Evolutionary conservation across 331 rosid genomes (phyloP).

Genomic region (Pyracantha coccinea): DNA sequence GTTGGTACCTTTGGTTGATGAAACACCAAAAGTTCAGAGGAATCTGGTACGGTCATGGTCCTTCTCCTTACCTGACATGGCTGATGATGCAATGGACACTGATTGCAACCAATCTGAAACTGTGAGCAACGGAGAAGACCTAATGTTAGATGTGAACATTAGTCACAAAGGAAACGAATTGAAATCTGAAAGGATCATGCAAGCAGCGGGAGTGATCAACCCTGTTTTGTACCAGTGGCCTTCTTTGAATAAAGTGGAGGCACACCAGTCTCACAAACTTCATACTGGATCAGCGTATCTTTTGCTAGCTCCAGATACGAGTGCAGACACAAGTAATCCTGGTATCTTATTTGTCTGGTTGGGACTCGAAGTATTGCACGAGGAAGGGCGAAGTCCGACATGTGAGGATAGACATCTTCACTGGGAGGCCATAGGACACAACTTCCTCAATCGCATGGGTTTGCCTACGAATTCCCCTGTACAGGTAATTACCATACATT

Average conservation of each 20-base stretch:
- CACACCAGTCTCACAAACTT: no score
- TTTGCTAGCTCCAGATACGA: no score
- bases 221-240: slow-evolving; percentile 14
- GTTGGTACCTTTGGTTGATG: slow-evolving; percentile 51
- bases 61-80: slow-evolving; percentile 45
- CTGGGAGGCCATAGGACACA: slow-evolving; percentile 12
- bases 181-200: slow-evolving; percentile 15
- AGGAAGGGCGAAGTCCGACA: no score
- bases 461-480: slow-evolving; percentile 25
- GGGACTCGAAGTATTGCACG: no score
- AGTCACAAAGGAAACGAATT: slow-evolving; percentile 12
- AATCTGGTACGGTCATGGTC: slow-evolving; percentile 50
- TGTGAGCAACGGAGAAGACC: slow-evolving; percentile 28
- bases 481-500: slow-evolving; percentile 21
- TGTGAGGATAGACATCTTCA: no score
- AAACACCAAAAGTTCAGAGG: slow-evolving; percentile 37
- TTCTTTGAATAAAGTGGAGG: no score
- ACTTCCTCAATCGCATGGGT: slow-evolving; percentile 22
- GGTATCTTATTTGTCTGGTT: no score
- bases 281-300: no score
- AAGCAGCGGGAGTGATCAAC: slow-evolving; percentile 9
- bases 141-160: slow-evolving; percentile 24
- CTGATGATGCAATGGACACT: slow-evolving; percentile 40
- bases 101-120: slow-evolving; percentile 30
- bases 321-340: no score